These are phyloP conservation scores for Epicoccum sorghinum DNA, from an alignment of 2,329 filamentous ascomycete genomes.

Conservation along the genomic window DNA sequence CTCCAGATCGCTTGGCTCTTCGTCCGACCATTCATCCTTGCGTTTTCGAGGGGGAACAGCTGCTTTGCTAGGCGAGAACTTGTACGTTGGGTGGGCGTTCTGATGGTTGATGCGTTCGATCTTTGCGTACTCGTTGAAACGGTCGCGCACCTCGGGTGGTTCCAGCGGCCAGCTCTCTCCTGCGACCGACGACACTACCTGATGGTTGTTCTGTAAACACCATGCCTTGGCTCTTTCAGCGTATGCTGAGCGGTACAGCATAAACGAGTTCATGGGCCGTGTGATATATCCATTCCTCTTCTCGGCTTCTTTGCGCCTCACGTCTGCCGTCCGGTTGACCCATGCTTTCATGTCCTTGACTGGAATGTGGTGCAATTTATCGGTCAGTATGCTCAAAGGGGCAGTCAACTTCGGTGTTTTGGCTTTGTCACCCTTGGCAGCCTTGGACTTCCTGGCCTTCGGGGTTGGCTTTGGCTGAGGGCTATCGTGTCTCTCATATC, in stretches of 20 bases:
- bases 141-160: slow-evolving; percentile 70
- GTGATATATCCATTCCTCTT: slow-evolving; percentile 80
- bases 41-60: slow-evolving; percentile 54
- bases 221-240: slow-evolving; percentile 84
- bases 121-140: slow-evolving; percentile 79
- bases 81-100: slow-evolving; percentile 86
- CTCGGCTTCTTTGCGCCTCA: slow-evolving; percentile 70
- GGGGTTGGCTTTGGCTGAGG: slow-evolving; percentile 38
- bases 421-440: slow-evolving; percentile 52
- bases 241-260: slow-evolving; percentile 94
- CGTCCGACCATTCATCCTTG: slow-evolving; percentile 51
- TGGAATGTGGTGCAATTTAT: slow-evolving; percentile 64
- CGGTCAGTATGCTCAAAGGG: slow-evolving; percentile 74
- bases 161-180: slow-evolving; percentile 87
- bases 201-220: slow-evolving; percentile 88
- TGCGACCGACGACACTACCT: slow-evolving; percentile 86
- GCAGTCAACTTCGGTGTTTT: slow-evolving; percentile 64
- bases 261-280: slow-evolving; percentile 96
- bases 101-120: slow-evolving; percentile 85
- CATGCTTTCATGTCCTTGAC: slow-evolving; percentile 80
- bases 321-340: slow-evolving; percentile 73
- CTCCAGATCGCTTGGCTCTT: slow-evolving; percentile 51
- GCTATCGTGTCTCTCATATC: slow-evolving; percentile 27
- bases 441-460: slow-evolving; percentile 53
- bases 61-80: slow-evolving; percentile 84